Percentiles rank a stretch among this genome's conserved stretches.
Evolutionary conservation across 495 filamentous ascomycete species (phyloP).

Genomic region (Rhizodiscina lignyota): DNA sequence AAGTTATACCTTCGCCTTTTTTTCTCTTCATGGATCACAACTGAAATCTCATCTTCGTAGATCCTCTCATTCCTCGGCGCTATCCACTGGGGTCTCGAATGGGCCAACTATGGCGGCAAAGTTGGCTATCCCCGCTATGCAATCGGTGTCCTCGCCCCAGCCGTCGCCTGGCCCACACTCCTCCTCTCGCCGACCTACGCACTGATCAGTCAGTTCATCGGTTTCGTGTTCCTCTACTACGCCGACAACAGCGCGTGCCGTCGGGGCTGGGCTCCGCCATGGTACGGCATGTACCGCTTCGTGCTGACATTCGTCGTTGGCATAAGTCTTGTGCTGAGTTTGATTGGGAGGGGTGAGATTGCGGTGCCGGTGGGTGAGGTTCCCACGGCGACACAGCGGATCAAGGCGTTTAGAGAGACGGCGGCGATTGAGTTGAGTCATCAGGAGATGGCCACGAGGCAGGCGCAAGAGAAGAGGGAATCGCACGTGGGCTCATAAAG

Average conservation of each 20-base stretch:
- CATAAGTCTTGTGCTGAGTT: slow-evolving; percentile 63
- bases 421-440: no score
- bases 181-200: slow-evolving; percentile 78
- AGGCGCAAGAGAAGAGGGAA: no score
- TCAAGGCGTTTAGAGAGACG: no score
- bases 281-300: slow-evolving; percentile 92
- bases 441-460: no score
- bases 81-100: slow-evolving; percentile 87
- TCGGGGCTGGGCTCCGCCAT: slow-evolving; percentile 70
- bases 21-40: background rate
- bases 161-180: slow-evolving; percentile 85
- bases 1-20: background rate
- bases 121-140: slow-evolving; percentile 63
- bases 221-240: slow-evolving; percentile 82
- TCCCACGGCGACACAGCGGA: no score
- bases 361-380: no score
- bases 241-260: slow-evolving; percentile 61
- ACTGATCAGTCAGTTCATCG: slow-evolving; percentile 74
- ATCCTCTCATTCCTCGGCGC: slow-evolving; percentile 94
- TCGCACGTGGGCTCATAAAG: no score
- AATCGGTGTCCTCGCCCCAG: slow-evolving; percentile 66
- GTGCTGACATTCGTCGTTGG: slow-evolving; percentile 91
- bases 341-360: slow-evolving; percentile 76
- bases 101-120: slow-evolving; percentile 55
- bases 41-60: slow-evolving; percentile 20